Evolutionary conservation across 768 basidiomycete genomes (phyloP), one percentile per base, ranked within the genome.

Genomic region (Chalciporus chontae): DNA sequence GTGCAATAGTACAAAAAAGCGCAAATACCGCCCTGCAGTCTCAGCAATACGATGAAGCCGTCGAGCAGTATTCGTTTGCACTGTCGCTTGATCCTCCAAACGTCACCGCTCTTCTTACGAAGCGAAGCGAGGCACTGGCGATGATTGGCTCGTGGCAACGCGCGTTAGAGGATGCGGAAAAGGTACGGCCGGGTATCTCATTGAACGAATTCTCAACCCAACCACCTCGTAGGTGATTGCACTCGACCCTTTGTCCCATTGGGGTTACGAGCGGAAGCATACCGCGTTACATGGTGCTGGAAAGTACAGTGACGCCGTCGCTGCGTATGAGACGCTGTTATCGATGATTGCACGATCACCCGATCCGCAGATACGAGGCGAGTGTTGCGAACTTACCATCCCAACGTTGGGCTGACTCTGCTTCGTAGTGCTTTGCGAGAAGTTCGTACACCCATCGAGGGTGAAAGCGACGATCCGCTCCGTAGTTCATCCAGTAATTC

Each of bases 281-380:
- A 21, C 41, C 5, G 60, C 54, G 8, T 41, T 63, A 5, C 51
- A 53, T n/a, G 54, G 57, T 24, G 29, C 37, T 31, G 34, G 48
- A 36, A 42, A 23, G 19, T 60, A 59, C n/a, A 42, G 48, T 3
- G 61, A 61, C 18, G 60, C 61, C 4, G 56, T 61, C 11, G 42
- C 40, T 19, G 23, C 61, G 6, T 14, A 50, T 4, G 15, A 53
- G 6, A 42, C 47, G 13, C 43, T 61, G 41, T 7, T 47, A 24
- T 32, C 19, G 37, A 47, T 27, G 27, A 21, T 55, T 13, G 23
- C 46, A 40, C 32, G 39, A 18, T 55, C 53, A 10, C 7, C 50
- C 2, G 37, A 55, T 40, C 31, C 1, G 2, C 29, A 37, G 6
- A 31, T 13, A 15, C 48, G 32, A 7, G 26, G 26, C 31, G 50